Percentiles rank a stretch among this genome's conserved stretches.
Evolutionary conservation across 768 basidiomycete genomes (phyloP).

Genomic region (Pleurotus tuoliensis): DNA sequence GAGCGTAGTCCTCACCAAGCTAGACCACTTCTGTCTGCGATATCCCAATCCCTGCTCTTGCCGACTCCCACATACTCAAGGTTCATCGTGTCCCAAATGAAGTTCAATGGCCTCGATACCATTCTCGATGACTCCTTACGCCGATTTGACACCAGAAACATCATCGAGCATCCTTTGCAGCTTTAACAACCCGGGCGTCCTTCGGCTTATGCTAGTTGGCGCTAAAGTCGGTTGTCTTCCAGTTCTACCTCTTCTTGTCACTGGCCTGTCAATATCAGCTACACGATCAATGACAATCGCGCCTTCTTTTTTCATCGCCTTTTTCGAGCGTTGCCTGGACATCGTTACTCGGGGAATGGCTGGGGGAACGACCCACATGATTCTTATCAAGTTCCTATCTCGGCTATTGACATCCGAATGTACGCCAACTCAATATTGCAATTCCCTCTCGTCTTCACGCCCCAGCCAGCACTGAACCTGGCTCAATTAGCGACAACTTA

Average conservation of each 20-base stretch:
- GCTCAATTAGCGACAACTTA: too few relatives aligned
- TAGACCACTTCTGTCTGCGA: background rate
- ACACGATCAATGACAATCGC: background rate
- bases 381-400: background rate
- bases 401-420: background rate
- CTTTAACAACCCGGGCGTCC: too few relatives aligned
- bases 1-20: conserved; percentile 2
- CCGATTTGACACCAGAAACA: too few relatives aligned
- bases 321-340: background rate
- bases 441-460: background rate
- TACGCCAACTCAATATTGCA: background rate
- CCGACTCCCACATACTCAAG: too few relatives aligned
- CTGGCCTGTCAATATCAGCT: background rate
- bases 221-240: background rate
- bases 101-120: too few relatives aligned
- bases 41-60: background rate
- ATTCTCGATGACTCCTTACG: too few relatives aligned
- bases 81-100: too few relatives aligned
- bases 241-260: background rate
- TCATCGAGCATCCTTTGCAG: too few relatives aligned
- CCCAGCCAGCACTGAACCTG: too few relatives aligned
- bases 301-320: background rate
- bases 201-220: background rate
- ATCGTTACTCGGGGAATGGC: background rate
- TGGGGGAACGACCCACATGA: background rate